Conservation (phyloP, 2,329 filamentous ascomycete species). For the Xenoacremonium recifei region DNA sequence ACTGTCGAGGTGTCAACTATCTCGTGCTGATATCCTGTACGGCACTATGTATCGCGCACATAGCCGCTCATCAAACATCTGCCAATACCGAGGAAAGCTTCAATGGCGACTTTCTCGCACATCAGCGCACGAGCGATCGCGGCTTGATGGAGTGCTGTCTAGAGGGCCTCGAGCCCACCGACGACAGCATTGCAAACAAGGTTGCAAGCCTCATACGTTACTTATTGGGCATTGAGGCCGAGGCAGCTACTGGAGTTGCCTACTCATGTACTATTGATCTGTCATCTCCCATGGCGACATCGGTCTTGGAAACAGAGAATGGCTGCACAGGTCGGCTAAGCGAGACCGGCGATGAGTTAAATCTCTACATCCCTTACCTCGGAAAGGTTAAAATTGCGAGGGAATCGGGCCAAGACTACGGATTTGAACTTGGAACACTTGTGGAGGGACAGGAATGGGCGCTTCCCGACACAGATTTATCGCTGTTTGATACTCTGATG, state of each 20-base stretch:
- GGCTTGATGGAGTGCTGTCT: conserved; percentile 37
- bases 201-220: conserved; percentile 39
- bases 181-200: conserved; percentile 39
- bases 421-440: no score
- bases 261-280: no score
- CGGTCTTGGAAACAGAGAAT: conserved; percentile 17
- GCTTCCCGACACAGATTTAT: no score
- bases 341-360: conserved; percentile 19
- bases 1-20: conserved; percentile 48
- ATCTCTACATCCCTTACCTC: conserved; percentile 42
- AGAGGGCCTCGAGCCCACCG: conserved; percentile 35
- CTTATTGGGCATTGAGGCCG: conserved; percentile 41
- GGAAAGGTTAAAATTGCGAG: conserved; percentile 39
- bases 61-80: conserved; percentile 27
- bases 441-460: no score
- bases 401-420: no score
- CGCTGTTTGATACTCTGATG: no score
- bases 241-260: conserved; percentile 25
- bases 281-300: conserved; percentile 15
- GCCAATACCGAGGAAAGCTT: conserved; percentile 1
- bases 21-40: conserved; percentile 48
- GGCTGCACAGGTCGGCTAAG: conserved; percentile 11
- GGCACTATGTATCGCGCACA: conserved; percentile 48
- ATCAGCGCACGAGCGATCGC: conserved; percentile 41
- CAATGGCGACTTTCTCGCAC: conserved; percentile 30